Conservation (phyloP, 2,329 filamentous ascomycete genomes). For the Ophiostoma angusticollis region DNA sequence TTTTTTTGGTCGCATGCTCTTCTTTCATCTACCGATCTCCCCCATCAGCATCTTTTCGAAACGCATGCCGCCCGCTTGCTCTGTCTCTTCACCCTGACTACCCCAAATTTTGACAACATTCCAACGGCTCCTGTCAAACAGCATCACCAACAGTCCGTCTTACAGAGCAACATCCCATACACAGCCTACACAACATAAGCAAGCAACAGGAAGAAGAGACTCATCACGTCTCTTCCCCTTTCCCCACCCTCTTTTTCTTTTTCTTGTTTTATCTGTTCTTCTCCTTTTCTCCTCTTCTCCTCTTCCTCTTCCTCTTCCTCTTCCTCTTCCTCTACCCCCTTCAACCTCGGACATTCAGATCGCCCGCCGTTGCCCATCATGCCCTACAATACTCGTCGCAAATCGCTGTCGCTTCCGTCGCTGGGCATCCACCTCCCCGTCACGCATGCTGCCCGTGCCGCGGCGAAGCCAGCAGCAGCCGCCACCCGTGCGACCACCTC, state of each 20-base stretch:
- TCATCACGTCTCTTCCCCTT: not conserved
- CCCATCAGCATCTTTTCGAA: not conserved
- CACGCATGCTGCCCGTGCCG: constrained; percentile 45
- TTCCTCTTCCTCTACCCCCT: not conserved
- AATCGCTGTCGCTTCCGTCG: constrained; percentile 84
- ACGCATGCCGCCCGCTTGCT: too few relatives aligned
- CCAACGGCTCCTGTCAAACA: too few relatives aligned
- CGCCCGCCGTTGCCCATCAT: constrained; percentile 32
- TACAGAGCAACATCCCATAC: too few relatives aligned
- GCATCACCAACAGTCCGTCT: not conserved
- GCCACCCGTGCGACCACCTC: constrained; percentile 12
- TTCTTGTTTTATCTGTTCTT: not conserved
- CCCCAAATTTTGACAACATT: too few relatives aligned
- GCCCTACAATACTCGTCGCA: constrained; percentile 94
- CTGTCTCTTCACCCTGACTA: too few relatives aligned
- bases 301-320: not conserved
- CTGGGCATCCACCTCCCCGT: constrained; percentile 81
- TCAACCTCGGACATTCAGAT: not conserved
- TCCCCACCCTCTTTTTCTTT: constrained; percentile 1
- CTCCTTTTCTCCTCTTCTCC: not conserved
- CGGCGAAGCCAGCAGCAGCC: constrained; percentile 29
- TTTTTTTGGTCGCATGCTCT: too few relatives aligned
- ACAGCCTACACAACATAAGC: too few relatives aligned
- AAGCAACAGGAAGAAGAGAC: too few relatives aligned
- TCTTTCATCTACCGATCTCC: too few relatives aligned